Evolutionary conservation across 495 filamentous ascomycete species (phyloP).

Genomic region (Tuber magnatum): DNA sequence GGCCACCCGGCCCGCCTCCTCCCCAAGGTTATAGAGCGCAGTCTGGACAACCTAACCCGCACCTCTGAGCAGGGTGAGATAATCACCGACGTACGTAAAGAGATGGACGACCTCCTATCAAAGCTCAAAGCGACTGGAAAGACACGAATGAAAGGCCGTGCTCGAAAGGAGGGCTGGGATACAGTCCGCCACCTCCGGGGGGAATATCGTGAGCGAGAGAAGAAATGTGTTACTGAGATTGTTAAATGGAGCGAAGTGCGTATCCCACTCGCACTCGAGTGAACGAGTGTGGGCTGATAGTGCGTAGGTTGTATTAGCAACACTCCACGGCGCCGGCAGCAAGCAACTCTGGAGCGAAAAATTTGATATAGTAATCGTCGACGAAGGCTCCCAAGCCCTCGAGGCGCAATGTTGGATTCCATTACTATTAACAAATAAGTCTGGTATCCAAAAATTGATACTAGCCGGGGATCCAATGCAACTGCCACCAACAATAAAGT

Average conservation of each 20-base stretch:
- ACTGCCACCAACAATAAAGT: constrained; percentile 88
- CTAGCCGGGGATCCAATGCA: constrained; percentile 93
- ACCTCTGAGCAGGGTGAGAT: constrained; percentile 84
- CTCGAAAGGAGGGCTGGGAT: constrained; percentile 72
- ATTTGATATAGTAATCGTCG: constrained; percentile 92
- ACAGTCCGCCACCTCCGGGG: constrained; percentile 78
- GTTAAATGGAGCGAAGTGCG: constrained; percentile 58
- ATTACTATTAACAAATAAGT: constrained; percentile 47
- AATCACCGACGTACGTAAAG: constrained; percentile 80
- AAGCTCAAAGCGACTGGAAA: constrained; percentile 70
- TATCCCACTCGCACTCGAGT: not conserved
- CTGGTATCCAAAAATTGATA: constrained; percentile 57
- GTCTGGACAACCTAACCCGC: constrained; percentile 84
- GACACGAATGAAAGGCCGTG: constrained; percentile 54
- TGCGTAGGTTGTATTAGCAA: constrained; percentile 69
- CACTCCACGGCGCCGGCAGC: constrained; percentile 85
- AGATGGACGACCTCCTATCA: constrained; percentile 88
- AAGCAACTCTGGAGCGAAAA: constrained; percentile 69
- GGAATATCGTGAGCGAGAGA: constrained; percentile 81
- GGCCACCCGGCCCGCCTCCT: constrained; percentile 90
- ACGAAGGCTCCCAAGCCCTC: constrained; percentile 91
- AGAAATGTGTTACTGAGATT: constrained; percentile 66
- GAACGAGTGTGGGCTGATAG: not conserved
- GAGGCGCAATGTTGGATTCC: constrained; percentile 99
- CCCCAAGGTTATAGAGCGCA: constrained; percentile 79